Evolutionary conservation across 345 rosid genomes (phyloP).

Genomic region (Rhodamnia rubescens): DNA sequence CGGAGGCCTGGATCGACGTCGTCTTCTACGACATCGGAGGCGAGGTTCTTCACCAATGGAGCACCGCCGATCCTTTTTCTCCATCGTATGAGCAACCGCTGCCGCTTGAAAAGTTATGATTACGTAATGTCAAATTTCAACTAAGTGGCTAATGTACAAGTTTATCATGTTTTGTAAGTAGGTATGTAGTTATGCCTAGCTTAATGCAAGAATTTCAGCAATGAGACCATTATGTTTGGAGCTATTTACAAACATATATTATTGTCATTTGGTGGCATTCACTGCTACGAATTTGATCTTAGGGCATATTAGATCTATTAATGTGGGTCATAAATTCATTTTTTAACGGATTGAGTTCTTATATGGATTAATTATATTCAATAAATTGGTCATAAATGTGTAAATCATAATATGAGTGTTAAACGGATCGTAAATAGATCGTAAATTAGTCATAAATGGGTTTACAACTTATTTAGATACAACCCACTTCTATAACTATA

Average conservation of each 20-base stretch:
- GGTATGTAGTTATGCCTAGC: neutral
- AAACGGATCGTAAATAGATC: too few relatives aligned
- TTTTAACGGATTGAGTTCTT: too few relatives aligned
- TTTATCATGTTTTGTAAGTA: neutral
- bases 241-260: neutral
- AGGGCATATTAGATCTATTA: neutral
- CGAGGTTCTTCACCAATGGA: constrained; percentile 40
- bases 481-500: too few relatives aligned
- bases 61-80: constrained; percentile 11
- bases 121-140: neutral
- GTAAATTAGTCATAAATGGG: too few relatives aligned
- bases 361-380: too few relatives aligned
- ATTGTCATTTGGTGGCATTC: too few relatives aligned
- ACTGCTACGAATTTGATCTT: too few relatives aligned
- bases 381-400: too few relatives aligned
- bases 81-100: neutral
- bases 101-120: neutral
- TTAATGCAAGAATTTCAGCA: neutral
- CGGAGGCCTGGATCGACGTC: constrained; percentile 11
- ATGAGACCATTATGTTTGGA: neutral
- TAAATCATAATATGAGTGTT: too few relatives aligned
- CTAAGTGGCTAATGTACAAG: neutral
- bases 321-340: too few relatives aligned
- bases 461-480: too few relatives aligned
- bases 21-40: constrained; percentile 43